Evolutionary conservation across 129 eudicot genomes (phyloP), one percentile per base, ranked within the genome.

Genomic region (Dittrichia graveolens): DNA sequence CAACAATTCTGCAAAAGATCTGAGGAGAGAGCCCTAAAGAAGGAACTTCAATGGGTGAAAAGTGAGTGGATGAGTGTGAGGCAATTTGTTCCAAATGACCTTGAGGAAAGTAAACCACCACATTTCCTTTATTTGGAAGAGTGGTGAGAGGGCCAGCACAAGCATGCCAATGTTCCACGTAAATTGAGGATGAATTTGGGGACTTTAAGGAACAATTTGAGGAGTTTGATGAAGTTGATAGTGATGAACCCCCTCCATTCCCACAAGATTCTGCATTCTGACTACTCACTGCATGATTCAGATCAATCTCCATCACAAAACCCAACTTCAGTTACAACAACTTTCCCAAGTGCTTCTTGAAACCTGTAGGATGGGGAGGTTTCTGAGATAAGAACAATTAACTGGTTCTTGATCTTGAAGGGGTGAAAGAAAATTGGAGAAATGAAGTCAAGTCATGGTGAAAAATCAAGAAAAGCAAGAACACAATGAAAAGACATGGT

Each of bases 111-210:
- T 88, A 91, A 38, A 83, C 96, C 62, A 92, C 95, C 61, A 83
- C 88, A 89, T 89, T 87, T 45, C 95, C 96, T 78, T 87, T 87
- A 76, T 69, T 85, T 56, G 96, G 98, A 50, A 87, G 86, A 49
- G 78, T 72, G 4, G 90, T 87, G 9, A 89, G 81, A 75, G 98
- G 96, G 8, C 98, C 98, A 85, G 98, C 95, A 89, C 98, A 87
- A 66, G 98, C 96, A 84, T 92, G 86, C 98, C 98, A 92, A 42
- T 85, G 96, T 84, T 92, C 95, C 84, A 59, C 82, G 59, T 83
- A 80, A 42, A 84, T 81, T 49, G 89, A 72, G 9, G 85, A 75
- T 13, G 86, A 72, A 56, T 65, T 67, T 10, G 87, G 78, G 42
- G 86, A 81, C 38, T 62, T 75, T 45, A 82, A 78, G 39, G 89